Evolutionary conservation across 805 yeast genomes (phyloP).

Genomic region (Hemisphaericaspora nanyangensis): DNA sequence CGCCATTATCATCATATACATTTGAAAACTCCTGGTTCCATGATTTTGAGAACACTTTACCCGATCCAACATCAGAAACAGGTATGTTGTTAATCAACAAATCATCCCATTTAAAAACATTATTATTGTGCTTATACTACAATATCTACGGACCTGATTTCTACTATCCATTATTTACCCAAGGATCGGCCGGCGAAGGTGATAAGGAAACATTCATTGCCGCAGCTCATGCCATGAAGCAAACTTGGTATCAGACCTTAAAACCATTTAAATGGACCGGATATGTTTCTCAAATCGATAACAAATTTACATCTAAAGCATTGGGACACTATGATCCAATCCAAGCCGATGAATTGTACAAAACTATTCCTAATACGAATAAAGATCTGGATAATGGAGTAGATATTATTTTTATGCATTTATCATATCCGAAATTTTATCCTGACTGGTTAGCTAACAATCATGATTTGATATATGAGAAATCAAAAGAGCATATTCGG

Average conservation of each 20-base stretch:
- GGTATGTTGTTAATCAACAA: constrained; percentile 67
- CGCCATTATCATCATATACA: constrained; percentile 21
- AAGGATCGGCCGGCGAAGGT: constrained; percentile 76
- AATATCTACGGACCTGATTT: constrained; percentile 61
- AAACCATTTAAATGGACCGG: constrained; percentile 43
- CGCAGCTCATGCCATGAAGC: constrained; percentile 53
- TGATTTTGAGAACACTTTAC: constrained; percentile 59
- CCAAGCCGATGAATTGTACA: constrained; percentile 13
- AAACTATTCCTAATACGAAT: too few relatives aligned
- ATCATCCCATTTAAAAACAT: constrained; percentile 52
- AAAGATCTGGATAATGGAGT: constrained; percentile 6
- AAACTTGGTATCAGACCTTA: constrained; percentile 50
- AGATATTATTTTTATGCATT: constrained; percentile 47
- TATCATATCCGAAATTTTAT: constrained; percentile 52
- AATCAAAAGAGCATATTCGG: constrained; percentile 32
- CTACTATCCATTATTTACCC: constrained; percentile 66
- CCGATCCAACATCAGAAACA: constrained; percentile 66
- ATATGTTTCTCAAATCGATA: constrained; percentile 20
- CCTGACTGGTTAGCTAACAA: constrained; percentile 32
- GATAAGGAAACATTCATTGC: constrained; percentile 75
- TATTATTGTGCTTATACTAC: constrained; percentile 59
- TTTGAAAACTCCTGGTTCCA: constrained; percentile 44
- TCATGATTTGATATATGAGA: constrained; percentile 32
- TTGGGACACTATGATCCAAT: constrained; percentile 41
- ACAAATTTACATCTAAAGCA: constrained; percentile 32